A percentile compares a stretch with the other conserved stretches of the same genome.
Conservation (phyloP, 1,284 basidiomycete genomes). For the Tetrapyrgos nigripes region DNA sequence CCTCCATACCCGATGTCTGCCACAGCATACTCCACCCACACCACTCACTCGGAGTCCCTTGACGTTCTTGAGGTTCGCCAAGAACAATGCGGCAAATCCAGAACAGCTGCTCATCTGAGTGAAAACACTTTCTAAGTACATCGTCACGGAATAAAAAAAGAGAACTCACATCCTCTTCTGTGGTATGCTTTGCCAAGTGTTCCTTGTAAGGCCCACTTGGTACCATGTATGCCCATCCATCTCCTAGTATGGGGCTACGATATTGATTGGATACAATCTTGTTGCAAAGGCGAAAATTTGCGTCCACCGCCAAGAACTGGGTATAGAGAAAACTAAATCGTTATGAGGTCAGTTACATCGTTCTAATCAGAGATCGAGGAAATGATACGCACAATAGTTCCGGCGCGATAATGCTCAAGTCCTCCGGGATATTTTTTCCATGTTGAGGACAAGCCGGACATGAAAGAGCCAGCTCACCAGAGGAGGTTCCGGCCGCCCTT, state of each 20-base stretch:
- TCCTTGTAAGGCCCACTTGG: slow-evolving; percentile 14
- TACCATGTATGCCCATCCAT: slow-evolving; percentile 11
- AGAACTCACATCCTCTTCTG: slow-evolving; percentile 24
- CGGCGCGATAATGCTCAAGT: slow-evolving; percentile 24
- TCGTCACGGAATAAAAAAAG: neutral
- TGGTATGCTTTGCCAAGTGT: slow-evolving; percentile 12
- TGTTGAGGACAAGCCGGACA: slow-evolving; percentile 44
- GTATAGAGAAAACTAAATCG: slow-evolving; percentile 17
- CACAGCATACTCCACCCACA: slow-evolving; percentile 23
- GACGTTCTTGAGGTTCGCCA: slow-evolving; percentile 20
- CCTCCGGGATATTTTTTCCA: slow-evolving; percentile 35
- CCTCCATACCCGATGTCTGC: slow-evolving; percentile 20
- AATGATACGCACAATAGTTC: neutral
- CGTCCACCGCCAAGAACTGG: slow-evolving; percentile 14
- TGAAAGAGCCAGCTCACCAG: slow-evolving; percentile 34
- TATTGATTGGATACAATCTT: slow-evolving; percentile 1
- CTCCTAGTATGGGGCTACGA: neutral
- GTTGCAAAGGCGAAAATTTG: slow-evolving; percentile 1
- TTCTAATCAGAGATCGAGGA: neutral
- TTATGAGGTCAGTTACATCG: no score
- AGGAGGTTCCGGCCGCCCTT: slow-evolving; percentile 25
- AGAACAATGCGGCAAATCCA: slow-evolving; percentile 22
- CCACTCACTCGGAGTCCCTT: slow-evolving; percentile 25
- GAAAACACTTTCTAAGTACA: neutral
- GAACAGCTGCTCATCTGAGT: slow-evolving; percentile 28